Evolutionary conservation across 2,329 filamentous ascomycete species (phyloP).

Genomic region (Arthrobotrys pseudoclavata): DNA sequence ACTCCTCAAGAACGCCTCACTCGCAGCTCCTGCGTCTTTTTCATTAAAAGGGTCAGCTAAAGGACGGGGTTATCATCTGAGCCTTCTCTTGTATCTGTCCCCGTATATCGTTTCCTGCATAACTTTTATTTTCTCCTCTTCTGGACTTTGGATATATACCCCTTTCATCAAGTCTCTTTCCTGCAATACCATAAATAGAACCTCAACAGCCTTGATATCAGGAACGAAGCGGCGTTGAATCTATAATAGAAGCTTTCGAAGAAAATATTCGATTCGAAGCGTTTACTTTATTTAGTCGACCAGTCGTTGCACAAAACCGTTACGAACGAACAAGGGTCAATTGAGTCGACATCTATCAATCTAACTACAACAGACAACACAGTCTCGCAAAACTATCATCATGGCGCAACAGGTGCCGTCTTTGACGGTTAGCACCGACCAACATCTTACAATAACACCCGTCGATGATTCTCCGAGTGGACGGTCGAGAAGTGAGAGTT

Average conservation of each 20-base stretch:
- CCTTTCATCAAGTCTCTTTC: slow-evolving; percentile 30
- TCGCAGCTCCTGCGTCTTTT: slow-evolving; percentile 37
- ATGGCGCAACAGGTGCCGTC: slow-evolving; percentile 56
- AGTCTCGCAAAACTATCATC: not conserved
- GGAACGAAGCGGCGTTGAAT: slow-evolving; percentile 8
- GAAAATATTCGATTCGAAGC: not conserved
- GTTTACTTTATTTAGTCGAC: not conserved
- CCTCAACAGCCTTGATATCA: slow-evolving; percentile 8
- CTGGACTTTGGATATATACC: slow-evolving; percentile 38
- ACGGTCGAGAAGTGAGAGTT: slow-evolving; percentile 56
- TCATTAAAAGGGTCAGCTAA: slow-evolving; percentile 26
- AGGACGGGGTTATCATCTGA: slow-evolving; percentile 1
- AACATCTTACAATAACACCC: slow-evolving; percentile 54
- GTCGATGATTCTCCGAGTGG: slow-evolving; percentile 29
- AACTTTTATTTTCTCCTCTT: slow-evolving; percentile 13
- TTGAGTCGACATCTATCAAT: slow-evolving; percentile 25
- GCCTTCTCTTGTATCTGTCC: slow-evolving; percentile 14
- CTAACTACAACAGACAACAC: slow-evolving; percentile 31
- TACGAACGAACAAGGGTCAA: slow-evolving; percentile 26
- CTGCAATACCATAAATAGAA: slow-evolving; percentile 12
- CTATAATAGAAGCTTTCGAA: slow-evolving; percentile 5
- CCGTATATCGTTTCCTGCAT: slow-evolving; percentile 32
- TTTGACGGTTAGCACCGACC: slow-evolving; percentile 57
- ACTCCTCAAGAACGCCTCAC: slow-evolving; percentile 40
- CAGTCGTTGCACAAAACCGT: not conserved